Evolutionary conservation across 495 filamentous ascomycete species (phyloP), one percentile per base, ranked within the genome.

Genomic region (Cairneyella variabilis): DNA sequence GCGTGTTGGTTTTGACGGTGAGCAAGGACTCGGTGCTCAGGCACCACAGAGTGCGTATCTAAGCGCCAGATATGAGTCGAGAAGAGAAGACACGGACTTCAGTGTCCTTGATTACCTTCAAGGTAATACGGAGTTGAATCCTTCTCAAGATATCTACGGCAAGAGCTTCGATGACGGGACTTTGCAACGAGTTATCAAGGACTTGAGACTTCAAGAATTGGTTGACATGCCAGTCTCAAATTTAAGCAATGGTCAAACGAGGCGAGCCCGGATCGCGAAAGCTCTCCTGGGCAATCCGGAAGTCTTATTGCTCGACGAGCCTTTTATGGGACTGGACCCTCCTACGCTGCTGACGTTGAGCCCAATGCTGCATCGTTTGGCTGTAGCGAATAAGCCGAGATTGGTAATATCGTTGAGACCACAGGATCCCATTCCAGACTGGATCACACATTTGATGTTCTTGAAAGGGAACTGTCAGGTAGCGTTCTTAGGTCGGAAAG

Each of bases 301-400:
- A 68, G 72, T 96, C 10, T 59, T 98, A 25, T 73, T 97, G 30
- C 73, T 97, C 10, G 93, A 98, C 69, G 93, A 96, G 62, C 91
- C 93, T 12, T 97, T 98, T 65, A 96, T 98, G 89, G 93, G 93
- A 8, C 73, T 98, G 28, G 93, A 98, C 64, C 93, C 93, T 20
- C 79, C 82, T 18, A 91, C 90, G 2, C 75, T 85, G 9, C 71
- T 72, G 26, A 77, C 77, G 10, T 66, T 97, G 59, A 91, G 87
- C 18, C 70, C 71, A 2, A 71, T 97, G 34, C 76, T 97, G 7
- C 68, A 80, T 55, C 65, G 71, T 0, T 60, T 97, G 17, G 86
- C 86, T 2, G 69, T 77, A 52, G 77, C 77, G 45, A 76, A 70
- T 44, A 76, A 77, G 16, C 88, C 90, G 4, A 78, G 88, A 28